phyloP scores from a whole-genome alignment of 2,329 filamentous ascomycete species.

The Verticillium zaregamsianum region DNA sequence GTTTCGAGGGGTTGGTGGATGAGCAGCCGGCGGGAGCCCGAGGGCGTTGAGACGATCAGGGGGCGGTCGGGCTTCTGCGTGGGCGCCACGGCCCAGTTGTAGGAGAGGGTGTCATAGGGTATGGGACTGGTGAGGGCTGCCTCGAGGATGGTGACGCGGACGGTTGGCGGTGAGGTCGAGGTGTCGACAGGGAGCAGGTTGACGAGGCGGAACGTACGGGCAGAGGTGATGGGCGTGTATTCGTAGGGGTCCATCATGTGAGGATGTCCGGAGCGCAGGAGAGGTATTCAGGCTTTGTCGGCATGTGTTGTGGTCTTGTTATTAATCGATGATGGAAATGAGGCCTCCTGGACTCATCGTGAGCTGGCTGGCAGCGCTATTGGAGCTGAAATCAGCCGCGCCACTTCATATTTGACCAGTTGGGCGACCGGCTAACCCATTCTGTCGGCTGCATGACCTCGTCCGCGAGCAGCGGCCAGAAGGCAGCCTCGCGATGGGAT shows the following conservation, averaged over 20 bases:
- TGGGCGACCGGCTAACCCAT: not conserved
- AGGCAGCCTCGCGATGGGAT: not conserved
- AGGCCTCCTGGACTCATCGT: not conserved
- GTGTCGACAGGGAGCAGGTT: not conserved
- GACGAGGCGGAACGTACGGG: not conserved
- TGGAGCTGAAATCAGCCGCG: not conserved
- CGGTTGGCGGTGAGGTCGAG: not conserved
- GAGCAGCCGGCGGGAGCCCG: constrained; percentile 10
- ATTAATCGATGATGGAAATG: too few species aligned
- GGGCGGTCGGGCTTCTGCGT: not conserved
- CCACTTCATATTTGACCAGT: not conserved
- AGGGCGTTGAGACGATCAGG: constrained; percentile 18
- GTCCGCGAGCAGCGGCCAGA: not conserved
- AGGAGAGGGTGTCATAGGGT: not conserved
- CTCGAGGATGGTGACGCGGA: not conserved
- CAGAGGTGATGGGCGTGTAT: not conserved
- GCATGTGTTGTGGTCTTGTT: too few species aligned
- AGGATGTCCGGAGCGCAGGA: too few species aligned
- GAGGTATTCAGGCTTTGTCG: too few species aligned
- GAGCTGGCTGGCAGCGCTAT: not conserved
- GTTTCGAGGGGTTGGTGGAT: constrained; percentile 24
- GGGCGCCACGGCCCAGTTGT: not conserved
- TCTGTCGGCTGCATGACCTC: not conserved
- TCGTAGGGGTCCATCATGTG: not conserved
- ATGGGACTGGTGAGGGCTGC: not conserved